phyloP scores from a whole-genome alignment of 345 rosid species.

The Noccaea caerulescens region DNA sequence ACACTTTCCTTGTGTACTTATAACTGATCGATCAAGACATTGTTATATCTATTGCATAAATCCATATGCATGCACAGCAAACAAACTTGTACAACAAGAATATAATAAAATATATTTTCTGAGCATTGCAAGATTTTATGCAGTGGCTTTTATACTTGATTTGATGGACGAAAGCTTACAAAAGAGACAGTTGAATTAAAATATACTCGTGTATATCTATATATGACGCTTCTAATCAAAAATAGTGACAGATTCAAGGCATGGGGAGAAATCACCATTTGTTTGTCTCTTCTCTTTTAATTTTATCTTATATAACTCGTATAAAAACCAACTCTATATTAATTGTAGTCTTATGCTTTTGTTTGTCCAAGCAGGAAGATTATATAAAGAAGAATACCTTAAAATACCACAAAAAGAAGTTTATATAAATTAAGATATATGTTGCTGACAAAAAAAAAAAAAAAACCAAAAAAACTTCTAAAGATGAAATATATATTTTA shows the following conservation, averaged over 20 bases:
- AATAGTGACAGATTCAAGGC: conserved; percentile 32
- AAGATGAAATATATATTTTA: too few relatives aligned
- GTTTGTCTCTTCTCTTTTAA: not conserved
- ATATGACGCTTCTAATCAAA: conserved; percentile 29
- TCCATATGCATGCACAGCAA: conserved; percentile 22
- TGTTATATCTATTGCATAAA: not conserved
- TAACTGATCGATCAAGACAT: not conserved
- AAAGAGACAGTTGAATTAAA: conserved; percentile 36
- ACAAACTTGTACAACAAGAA: conserved; percentile 30
- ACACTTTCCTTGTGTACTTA: not conserved
- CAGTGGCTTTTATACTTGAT: conserved; percentile 39
- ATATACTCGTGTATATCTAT: conserved; percentile 14
- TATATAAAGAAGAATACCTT: not conserved
- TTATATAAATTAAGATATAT: too few relatives aligned
- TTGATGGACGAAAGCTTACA: conserved; percentile 41
- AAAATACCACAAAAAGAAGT: too few relatives aligned
- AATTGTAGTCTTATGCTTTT: not conserved
- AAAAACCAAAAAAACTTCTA: too few relatives aligned
- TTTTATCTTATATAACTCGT: not conserved
- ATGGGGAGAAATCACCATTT: conserved; percentile 5
- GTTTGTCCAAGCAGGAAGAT: not conserved
- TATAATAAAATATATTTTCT: conserved; percentile 19
- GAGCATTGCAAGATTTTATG: conserved; percentile 35
- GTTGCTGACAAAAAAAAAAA: too few relatives aligned
- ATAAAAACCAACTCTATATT: not conserved